A percentile compares a stretch with the other conserved stretches of the same genome.
Evolutionary conservation across 2,329 filamentous ascomycete species (phyloP).

Genomic region (Pyricularia grisea): DNA sequence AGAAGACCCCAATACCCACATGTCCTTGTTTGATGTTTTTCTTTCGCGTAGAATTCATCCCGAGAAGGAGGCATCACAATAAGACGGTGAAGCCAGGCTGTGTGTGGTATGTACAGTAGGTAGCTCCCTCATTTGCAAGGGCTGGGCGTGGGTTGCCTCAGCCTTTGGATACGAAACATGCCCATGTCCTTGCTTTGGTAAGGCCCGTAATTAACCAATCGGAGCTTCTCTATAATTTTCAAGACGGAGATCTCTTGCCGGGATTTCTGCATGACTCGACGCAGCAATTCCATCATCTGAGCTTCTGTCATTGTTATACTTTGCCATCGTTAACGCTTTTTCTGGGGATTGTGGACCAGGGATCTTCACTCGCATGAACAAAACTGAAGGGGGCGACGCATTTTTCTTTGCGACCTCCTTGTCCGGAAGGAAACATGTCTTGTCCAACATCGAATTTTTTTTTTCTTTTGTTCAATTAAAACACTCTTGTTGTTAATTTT

Average conservation of each 20-base stretch:
- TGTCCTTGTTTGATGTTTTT: too few species aligned
- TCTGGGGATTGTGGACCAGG: background rate
- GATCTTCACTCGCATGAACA: background rate
- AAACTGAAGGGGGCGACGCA: background rate
- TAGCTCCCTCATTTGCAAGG: background rate
- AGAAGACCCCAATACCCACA: too few species aligned
- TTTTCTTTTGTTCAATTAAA: too few species aligned
- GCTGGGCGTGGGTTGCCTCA: background rate
- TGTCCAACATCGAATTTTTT: too few species aligned
- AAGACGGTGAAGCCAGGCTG: background rate
- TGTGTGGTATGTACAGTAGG: too few species aligned
- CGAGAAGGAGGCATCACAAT: background rate
- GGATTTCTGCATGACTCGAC: background rate
- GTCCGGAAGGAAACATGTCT: background rate
- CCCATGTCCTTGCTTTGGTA: background rate
- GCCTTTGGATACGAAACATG: background rate
- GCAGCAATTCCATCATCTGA: background rate
- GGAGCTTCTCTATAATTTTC: background rate
- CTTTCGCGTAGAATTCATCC: too few species aligned
- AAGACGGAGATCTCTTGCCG: background rate
- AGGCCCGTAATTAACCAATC: background rate
- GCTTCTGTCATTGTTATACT: background rate
- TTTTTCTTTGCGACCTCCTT: background rate
- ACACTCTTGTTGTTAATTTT: too few species aligned
- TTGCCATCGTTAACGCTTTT: background rate